These are phyloP conservation scores for Hyaloperonospora brassicae DNA, from an alignment of 352 stramenopile genomes.

Conservation along the genomic window DNA sequence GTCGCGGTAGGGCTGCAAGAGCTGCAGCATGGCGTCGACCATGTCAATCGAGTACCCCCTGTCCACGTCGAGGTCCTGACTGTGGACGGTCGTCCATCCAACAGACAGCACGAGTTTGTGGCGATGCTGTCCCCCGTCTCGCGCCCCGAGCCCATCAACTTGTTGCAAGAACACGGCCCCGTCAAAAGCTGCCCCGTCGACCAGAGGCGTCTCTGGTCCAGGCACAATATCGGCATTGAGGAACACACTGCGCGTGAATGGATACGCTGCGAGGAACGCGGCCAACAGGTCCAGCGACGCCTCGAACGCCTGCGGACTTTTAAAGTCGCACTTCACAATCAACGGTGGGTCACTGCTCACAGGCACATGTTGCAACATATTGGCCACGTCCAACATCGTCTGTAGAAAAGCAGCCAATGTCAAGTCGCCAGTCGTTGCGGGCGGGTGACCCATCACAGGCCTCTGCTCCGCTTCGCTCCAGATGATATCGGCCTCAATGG, in stretches of 20 bases:
- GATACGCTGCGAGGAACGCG: constrained; percentile 36
- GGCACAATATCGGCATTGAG: constrained; percentile 65
- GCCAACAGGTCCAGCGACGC: constrained; percentile 24
- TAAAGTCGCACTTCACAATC: constrained; percentile 73
- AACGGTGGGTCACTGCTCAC: constrained; percentile 27
- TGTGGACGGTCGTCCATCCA: constrained; percentile 60
- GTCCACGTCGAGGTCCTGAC: constrained; percentile 39
- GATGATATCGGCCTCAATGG: constrained; percentile 65
- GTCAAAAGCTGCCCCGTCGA: constrained; percentile 30
- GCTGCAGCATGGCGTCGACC: constrained; percentile 47
- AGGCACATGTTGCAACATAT: constrained; percentile 8
- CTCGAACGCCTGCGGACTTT: constrained; percentile 45
- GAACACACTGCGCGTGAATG: constrained; percentile 47
- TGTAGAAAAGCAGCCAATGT: constrained; percentile 37
- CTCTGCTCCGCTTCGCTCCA: constrained; percentile 43
- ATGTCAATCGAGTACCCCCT: constrained; percentile 46
- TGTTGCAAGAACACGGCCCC: constrained; percentile 37
- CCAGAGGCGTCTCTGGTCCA: constrained; percentile 35
- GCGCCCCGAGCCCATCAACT: constrained; percentile 26
- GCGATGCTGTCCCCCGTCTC: constrained; percentile 24
- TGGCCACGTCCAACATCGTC: constrained; percentile 35
- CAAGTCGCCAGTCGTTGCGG: constrained; percentile 46
- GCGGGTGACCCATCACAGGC: constrained; percentile 61
- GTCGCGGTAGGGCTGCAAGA: constrained; percentile 36
- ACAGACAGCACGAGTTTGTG: constrained; percentile 68